Conservation (phyloP, 2,329 filamentous ascomycete genomes). For the Penicillium verrucosum region DNA sequence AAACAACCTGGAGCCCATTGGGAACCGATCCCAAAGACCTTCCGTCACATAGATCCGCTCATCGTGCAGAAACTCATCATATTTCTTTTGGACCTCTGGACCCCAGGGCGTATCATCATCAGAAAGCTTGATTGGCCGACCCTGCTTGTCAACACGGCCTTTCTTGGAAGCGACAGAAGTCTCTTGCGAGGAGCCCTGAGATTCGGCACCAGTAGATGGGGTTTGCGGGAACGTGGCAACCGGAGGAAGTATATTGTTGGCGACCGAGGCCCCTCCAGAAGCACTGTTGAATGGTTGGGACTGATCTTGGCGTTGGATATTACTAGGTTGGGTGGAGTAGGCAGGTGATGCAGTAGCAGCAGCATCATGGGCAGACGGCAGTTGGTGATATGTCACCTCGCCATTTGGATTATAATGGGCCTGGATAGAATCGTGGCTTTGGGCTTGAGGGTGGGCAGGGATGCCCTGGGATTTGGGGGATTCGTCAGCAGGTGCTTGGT, state of each 20-base stretch:
- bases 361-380: constrained; percentile 25
- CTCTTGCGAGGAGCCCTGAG: constrained; percentile 21
- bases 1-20: constrained; percentile 48
- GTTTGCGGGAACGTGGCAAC: constrained; percentile 38
- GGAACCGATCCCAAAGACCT: constrained; percentile 52
- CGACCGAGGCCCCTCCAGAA: constrained; percentile 35
- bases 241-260: constrained; percentile 40
- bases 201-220: constrained; percentile 19
- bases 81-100: constrained; percentile 49
- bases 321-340: constrained; percentile 38
- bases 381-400: constrained; percentile 42
- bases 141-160: constrained; percentile 28
- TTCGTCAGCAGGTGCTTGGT: constrained; percentile 30
- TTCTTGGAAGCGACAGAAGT: constrained; percentile 21
- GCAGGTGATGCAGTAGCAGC: constrained; percentile 26
- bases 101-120: constrained; percentile 48
- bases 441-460: constrained; percentile 46
- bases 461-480: constrained; percentile 39
- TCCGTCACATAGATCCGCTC: constrained; percentile 52
- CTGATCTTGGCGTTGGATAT: constrained; percentile 25
- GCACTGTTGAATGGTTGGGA: constrained; percentile 27
- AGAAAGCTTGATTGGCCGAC: constrained; percentile 20
- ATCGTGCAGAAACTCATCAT: constrained; percentile 51
- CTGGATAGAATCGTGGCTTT: constrained; percentile 39
- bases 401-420: constrained; percentile 38